Base-by-base conservation (phyloP, 2,329 filamentous ascomycete genomes). In the Microcera coccophila region DNA sequence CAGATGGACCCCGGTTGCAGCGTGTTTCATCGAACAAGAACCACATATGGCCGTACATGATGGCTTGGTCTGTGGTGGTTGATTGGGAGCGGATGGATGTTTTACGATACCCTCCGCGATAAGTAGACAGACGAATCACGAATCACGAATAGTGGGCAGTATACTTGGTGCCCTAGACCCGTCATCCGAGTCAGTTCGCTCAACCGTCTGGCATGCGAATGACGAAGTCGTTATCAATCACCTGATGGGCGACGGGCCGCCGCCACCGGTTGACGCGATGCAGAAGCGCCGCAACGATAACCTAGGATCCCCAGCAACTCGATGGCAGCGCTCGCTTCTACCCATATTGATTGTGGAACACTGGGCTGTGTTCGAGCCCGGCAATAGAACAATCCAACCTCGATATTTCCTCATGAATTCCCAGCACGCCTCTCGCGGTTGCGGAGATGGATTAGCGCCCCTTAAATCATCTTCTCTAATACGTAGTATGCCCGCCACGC, bases 151-250 rank as follows among this genome's bases (percentile, higher is more conserved):
- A n/a, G 12, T 8, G 33, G 33, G 20, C 17, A 35, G 15, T 8
- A 17, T 35, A 35, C 33, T n/a, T n/a, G n/a, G n/a, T n/a, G n/a
- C 33, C 33, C 33, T 9, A 17, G 20, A 15, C 33, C 33, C 33
- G 33, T 35, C 33, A 35, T 35, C 18, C 20, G 31, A 38, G 39
- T 19, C 33, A 20, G n/a, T 18, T 5, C 33, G 16, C 33, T 35
- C 39, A 16, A n/a, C 17, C 18, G 4, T 24, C 22, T 38, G 36
- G 36, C 36, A 38, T 20, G 36, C 21, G 28, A 38, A 38, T 38
- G 36, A 38, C 21, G 36, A 22, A n/a, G 8, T 16, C 9, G 11
- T 24, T 20, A 8, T 22, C 34, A 36, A 21, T 22, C 18, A 17
- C 9, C 12, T 37, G 35, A 37, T 22, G 7, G 22, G 16, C 14